Evolutionary conservation across 148 eudicot genomes (phyloP).

Genomic region (Fagopyrum esculentum): DNA sequence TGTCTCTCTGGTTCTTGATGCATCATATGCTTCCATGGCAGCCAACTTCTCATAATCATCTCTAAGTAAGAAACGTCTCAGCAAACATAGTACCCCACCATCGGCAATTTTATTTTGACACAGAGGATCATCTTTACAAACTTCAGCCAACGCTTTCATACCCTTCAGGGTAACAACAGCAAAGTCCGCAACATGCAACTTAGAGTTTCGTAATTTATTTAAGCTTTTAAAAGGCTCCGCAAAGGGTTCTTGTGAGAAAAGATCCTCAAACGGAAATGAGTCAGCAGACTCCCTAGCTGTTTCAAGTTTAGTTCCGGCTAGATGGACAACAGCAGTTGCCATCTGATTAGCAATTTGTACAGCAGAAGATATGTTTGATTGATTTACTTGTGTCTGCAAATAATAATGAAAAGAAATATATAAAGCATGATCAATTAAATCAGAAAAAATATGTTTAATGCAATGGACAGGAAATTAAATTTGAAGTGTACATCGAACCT

Average conservation of each 20-base stretch:
- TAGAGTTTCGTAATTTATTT: conserved; percentile 58
- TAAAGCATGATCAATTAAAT: neutral
- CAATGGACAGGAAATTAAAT: neutral
- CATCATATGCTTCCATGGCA: conserved; percentile 96
- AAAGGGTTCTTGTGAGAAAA: conserved; percentile 85
- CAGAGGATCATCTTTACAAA: conserved; percentile 64
- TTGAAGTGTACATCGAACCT: conserved; percentile 39
- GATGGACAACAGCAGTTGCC: conserved; percentile 68
- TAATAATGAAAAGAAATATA: neutral
- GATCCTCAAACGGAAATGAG: conserved; percentile 56
- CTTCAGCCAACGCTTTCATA: conserved; percentile 83
- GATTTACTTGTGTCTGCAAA: conserved; percentile 89
- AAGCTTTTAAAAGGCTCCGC: conserved; percentile 52
- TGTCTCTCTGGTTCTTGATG: conserved; percentile 66
- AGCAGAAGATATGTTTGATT: conserved; percentile 58
- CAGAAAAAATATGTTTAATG: neutral
- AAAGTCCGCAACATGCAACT: conserved; percentile 79
- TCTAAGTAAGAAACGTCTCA: conserved; percentile 69
- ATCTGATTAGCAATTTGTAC: conserved; percentile 62
- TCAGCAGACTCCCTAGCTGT: conserved; percentile 36
- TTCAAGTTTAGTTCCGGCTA: conserved; percentile 72
- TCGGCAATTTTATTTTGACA: conserved; percentile 66
- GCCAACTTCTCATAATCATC: conserved; percentile 97
- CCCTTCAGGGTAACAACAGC: conserved; percentile 91
- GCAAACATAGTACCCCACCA: conserved; percentile 73